Conservation (phyloP, 192 early-diverging fungal species). For the Chytriomyces confervae region DNA sequence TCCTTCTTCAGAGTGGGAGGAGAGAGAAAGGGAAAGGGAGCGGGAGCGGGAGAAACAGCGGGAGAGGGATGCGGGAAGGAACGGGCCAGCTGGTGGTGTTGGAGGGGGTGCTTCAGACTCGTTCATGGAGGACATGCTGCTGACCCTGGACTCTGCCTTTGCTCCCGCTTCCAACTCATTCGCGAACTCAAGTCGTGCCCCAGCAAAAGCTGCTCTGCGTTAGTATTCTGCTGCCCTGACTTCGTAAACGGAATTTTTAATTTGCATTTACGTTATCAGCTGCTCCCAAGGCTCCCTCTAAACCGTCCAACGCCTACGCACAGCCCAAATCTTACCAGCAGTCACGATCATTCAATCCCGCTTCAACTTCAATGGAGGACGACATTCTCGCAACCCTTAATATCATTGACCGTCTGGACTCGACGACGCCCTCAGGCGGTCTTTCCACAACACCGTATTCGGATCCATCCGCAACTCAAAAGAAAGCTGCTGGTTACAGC, state of each 20-base stretch:
- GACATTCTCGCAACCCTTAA: slow-evolving; percentile 33
- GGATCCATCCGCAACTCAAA: neutral
- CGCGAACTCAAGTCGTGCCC: no score
- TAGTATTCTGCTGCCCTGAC: no score
- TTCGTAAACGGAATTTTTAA: no score
- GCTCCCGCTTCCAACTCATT: neutral
- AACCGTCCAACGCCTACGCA: no score
- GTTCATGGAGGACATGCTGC: neutral
- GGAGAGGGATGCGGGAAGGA: no score
- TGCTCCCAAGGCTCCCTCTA: no score
- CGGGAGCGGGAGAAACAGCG: neutral
- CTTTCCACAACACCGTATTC: slow-evolving; percentile 11
- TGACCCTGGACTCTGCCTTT: neutral
- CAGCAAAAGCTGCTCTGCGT: no score
- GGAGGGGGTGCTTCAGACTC: neutral
- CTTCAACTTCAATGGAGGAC: slow-evolving; percentile 17
- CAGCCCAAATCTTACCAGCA: no score
- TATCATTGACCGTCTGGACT: slow-evolving; percentile 1
- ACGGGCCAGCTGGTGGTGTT: neutral
- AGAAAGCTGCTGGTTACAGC: neutral
- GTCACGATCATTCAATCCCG: neutral
- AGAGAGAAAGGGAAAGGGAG: neutral
- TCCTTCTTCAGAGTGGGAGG: neutral
- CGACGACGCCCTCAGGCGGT: neutral
- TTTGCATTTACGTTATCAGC: no score